Evolutionary conservation across 2,329 filamentous ascomycete species (phyloP).

Genomic region (Fusarium continuum): DNA sequence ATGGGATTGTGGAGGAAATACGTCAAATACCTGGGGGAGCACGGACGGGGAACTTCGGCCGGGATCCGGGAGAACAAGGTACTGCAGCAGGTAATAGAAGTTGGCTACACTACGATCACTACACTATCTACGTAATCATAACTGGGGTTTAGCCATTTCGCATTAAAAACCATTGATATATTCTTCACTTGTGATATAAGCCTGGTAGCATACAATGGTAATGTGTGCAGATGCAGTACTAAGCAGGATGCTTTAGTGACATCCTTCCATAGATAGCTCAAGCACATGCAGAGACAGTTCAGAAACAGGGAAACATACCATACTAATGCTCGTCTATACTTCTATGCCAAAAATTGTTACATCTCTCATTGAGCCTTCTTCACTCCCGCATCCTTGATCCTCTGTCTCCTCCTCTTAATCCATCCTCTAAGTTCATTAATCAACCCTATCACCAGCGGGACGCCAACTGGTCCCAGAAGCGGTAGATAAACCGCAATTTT

Average conservation of each 20-base stretch:
- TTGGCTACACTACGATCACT: neutral
- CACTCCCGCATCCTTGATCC: conserved; percentile 51
- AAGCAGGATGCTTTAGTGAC: no score
- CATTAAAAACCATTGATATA: no score
- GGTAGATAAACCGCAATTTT: conserved; percentile 97
- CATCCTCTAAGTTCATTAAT: conserved; percentile 81
- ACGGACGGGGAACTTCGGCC: conserved; percentile 26
- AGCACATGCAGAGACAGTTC: no score
- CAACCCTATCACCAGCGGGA: conserved; percentile 85
- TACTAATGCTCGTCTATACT: conserved; percentile 30
- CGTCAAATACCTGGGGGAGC: conserved; percentile 27
- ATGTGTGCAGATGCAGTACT: no score
- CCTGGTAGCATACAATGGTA: no score
- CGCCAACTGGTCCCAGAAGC: conserved; percentile 86
- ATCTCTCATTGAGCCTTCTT: conserved; percentile 49
- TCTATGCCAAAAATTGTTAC: neutral
- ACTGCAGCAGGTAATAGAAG: no score
- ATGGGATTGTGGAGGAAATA: conserved; percentile 18
- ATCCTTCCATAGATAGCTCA: no score
- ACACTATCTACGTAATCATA: neutral
- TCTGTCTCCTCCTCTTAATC: conserved; percentile 58
- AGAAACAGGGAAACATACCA: neutral
- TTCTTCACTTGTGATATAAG: no score
- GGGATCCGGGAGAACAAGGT: conserved; percentile 8
- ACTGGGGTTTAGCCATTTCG: neutral